Base-by-base conservation (phyloP, 139 green algal species). In the Closterium sp. region DNA sequence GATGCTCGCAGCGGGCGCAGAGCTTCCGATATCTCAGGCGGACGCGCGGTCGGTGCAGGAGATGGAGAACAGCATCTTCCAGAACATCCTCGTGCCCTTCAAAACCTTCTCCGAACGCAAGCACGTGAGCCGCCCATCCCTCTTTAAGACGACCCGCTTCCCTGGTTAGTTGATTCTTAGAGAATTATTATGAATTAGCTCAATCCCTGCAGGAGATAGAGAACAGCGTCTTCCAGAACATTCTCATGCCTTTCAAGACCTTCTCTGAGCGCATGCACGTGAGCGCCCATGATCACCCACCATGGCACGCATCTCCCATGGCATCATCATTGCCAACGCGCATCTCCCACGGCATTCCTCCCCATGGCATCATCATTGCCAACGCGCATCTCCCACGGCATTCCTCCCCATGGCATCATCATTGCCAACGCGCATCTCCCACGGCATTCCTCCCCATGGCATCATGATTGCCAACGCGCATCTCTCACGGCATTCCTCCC, bases 41-140 rank as follows among this genome's bases (percentile, higher is more conserved):
- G 83, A 86, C 83, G 83, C n/a, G 83, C 83, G 83, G 83, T 86
- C 83, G 83, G 0, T 33, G n/a, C 30, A 32, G 83, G 19, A 86
- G 83, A 34, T 34, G 83, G 83, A 86, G 83, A 32, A 33, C 30
- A 33, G 21, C 30, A 86, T 86, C n/a, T 32, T 86, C 30, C 30
- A 32, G 8, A 86, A 33, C 83, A 32, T 86, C 30, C 83, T 86
- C 30, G 30, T 86, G 83, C 83, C 83, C 1, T 86, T 86, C 83
- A 86, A 86, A 9, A 86, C 83, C 30, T 86, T 86, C 83, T 32
- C 83, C 81, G 81, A 85, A 85, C 81, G 81, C 81, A 85, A 85
- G 81, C n/a, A 85, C 16, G 83, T 86, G n/a, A 32, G 81, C 30
- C 0, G 3, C 25, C 28, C 6, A 34, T 34, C 0, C 4, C 10